These are phyloP conservation scores for Phlyctochytrium planicorne DNA, from an alignment of 192 early-diverging fungal genomes.

Conservation along the genomic window DNA sequence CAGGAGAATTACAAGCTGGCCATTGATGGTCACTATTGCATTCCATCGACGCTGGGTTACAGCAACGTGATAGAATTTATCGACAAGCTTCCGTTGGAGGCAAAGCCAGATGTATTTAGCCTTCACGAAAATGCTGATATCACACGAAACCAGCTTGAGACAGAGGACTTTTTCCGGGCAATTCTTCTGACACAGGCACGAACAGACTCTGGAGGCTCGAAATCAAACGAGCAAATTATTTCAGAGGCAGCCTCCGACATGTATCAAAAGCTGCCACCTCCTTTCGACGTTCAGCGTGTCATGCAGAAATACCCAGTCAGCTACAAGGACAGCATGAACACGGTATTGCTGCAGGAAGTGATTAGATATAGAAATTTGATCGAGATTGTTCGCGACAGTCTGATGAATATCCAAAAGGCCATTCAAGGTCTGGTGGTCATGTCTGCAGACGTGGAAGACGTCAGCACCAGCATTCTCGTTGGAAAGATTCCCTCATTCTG, in stretches of 20 bases:
- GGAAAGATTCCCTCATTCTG: slow-evolving; percentile 53
- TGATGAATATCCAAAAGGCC: slow-evolving; percentile 62
- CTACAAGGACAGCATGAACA: slow-evolving; percentile 65
- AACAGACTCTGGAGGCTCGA: slow-evolving; percentile 39
- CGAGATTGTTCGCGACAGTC: slow-evolving; percentile 52
- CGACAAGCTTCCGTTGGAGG: slow-evolving; percentile 52
- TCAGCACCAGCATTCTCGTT: slow-evolving; percentile 53
- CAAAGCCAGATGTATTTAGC: slow-evolving; percentile 59
- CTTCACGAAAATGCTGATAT: slow-evolving; percentile 67
- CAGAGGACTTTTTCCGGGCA: slow-evolving; percentile 54
- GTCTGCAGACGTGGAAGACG: slow-evolving; percentile 60
- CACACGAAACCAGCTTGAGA: slow-evolving; percentile 59
- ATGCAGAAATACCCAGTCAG: slow-evolving; percentile 54
- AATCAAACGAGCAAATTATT: slow-evolving; percentile 55
- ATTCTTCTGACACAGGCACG: slow-evolving; percentile 51
- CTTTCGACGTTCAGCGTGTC: slow-evolving; percentile 47
- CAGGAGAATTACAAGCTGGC: slow-evolving; percentile 46
- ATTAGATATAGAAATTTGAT: slow-evolving; percentile 54
- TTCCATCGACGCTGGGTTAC: slow-evolving; percentile 45
- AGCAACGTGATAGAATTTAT: slow-evolving; percentile 48
- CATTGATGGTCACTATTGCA: slow-evolving; percentile 45
- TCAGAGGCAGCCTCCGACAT: slow-evolving; percentile 57
- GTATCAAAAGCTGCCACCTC: slow-evolving; percentile 46
- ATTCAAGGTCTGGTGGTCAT: slow-evolving; percentile 64
- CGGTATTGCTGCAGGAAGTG: slow-evolving; percentile 59